Evolutionary conservation across 2,329 filamentous ascomycete species (phyloP), one percentile per base, ranked within the genome.

Genomic region (Graphium sp.): DNA sequence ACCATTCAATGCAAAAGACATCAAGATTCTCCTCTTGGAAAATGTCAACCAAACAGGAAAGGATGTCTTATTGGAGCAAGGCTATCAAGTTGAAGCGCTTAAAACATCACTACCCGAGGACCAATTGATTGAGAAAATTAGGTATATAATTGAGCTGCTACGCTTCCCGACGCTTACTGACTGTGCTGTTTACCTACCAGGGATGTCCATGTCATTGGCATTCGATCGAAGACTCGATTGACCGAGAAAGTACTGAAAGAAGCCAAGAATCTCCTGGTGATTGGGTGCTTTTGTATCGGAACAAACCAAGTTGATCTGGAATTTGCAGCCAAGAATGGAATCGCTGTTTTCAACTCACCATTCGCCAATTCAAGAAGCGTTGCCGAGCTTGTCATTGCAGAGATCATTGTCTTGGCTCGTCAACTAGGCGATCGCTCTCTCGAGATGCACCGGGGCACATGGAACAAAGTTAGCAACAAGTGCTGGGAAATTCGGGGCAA

Each of bases 401-500:
- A 94, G 55, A 85, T 98, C 46, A 94, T 98, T 45, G 62, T 66
- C 22, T 74, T 98, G 30, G 89, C 89, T 14, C 77, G 89, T 34
- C 89, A 98, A 55, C 65, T 98, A 19, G 77, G 82, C 36, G 89
- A 98, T 53, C 81, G 89, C 41, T 93, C 82, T 36, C 83, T 71
- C 44, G 89, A 98, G 58, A 73, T 98, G 68, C 89, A 98, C 62
- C 70, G 70, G 32, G 89, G 89, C 32, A 83, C 73, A 24, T 98
- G 89, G 89, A 95, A 95, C 56, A 98, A 98, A 61, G 85, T 95
- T 45, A 93, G 84, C 60, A 67, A 70, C 44, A 85, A 80, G 47
- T 98, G 89, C 66, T 95, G 89, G 89, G 89, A 98, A 53, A 84
- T 95, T 43, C 75, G 89, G 43, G 89, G 89, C 50, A 98, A 98